Conservation (phyloP, 495 filamentous ascomycete genomes). For the Talaromyces borbonicus region DNA sequence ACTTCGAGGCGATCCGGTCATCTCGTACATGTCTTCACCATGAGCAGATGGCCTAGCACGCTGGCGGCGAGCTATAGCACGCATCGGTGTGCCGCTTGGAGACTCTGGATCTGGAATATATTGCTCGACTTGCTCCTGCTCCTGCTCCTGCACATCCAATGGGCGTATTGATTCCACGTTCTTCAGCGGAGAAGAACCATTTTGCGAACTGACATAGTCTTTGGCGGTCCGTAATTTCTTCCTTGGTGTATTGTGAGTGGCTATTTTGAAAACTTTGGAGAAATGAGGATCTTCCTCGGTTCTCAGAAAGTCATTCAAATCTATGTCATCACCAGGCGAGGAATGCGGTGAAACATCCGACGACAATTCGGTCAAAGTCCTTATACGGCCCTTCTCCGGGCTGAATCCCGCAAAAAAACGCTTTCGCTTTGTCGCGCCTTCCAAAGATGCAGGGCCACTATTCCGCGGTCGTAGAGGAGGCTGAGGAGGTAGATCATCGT, state of each 20-base stretch:
- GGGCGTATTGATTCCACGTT: neutral
- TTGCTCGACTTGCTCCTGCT: neutral
- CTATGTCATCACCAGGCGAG: neutral
- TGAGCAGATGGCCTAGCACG: conserved; percentile 9
- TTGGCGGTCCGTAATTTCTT: neutral
- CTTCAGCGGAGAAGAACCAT: conserved; percentile 1
- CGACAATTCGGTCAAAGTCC: conserved; percentile 5
- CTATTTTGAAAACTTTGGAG: neutral
- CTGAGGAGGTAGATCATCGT: conserved; percentile 29
- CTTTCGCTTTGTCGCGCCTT: neutral
- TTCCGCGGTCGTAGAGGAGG: conserved; percentile 1
- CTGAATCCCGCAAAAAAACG: neutral
- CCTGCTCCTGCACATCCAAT: neutral
- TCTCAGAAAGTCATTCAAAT: neutral
- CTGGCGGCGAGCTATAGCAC: conserved; percentile 1
- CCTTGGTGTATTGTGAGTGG: neutral
- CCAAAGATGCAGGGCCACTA: neutral
- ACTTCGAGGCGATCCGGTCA: conserved; percentile 22
- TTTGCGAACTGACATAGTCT: neutral
- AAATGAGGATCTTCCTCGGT: neutral
- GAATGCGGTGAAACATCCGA: neutral
- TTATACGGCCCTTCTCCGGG: conserved; percentile 3
- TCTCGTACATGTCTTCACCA: conserved; percentile 29
- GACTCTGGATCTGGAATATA: neutral
- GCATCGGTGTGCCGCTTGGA: neutral